Evolutionary conservation across 2,329 filamentous ascomycete species (phyloP).

Genomic region (Metarhizium robertsii): DNA sequence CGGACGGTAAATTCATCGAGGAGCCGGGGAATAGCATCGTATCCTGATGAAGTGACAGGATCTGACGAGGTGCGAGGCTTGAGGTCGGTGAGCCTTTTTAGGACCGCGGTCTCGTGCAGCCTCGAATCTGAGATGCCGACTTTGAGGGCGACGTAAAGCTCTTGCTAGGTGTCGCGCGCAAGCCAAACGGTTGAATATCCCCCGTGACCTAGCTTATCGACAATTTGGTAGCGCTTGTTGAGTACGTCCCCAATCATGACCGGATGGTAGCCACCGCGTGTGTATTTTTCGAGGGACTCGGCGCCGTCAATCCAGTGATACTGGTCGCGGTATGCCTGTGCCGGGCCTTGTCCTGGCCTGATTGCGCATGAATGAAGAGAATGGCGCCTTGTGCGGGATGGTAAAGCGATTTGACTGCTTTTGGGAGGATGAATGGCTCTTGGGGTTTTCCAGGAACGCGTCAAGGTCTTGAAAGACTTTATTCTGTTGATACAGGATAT

Average conservation of each 20-base stretch:
- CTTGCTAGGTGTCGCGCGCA: constrained; percentile 19
- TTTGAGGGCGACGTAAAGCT: constrained; percentile 8
- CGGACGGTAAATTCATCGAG: constrained; percentile 2
- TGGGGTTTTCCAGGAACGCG: too few species aligned
- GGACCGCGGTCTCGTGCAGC: not conserved
- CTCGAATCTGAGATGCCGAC: not conserved
- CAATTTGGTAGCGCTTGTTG: constrained; percentile 21
- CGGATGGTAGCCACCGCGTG: not conserved
- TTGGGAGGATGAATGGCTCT: too few species aligned
- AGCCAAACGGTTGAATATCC: constrained; percentile 32
- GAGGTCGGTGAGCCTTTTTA: not conserved
- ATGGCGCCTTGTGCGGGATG: too few species aligned
- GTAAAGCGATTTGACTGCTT: too few species aligned
- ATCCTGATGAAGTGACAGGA: not conserved
- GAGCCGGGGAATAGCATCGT: constrained; percentile 1
- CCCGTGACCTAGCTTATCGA: constrained; percentile 29
- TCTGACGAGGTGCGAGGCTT: too few species aligned
- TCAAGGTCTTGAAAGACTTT: too few species aligned
- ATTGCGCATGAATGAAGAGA: too few species aligned
- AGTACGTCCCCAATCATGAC: not conserved
- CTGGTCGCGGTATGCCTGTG: not conserved
- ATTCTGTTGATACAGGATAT: too few species aligned
- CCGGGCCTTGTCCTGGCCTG: too few species aligned
- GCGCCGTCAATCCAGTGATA: not conserved
- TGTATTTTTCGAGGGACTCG: not conserved